These are phyloP conservation scores for Pezicula neosporulosa DNA, from an alignment of 2,329 filamentous ascomycete genomes.

Conservation along the genomic window DNA sequence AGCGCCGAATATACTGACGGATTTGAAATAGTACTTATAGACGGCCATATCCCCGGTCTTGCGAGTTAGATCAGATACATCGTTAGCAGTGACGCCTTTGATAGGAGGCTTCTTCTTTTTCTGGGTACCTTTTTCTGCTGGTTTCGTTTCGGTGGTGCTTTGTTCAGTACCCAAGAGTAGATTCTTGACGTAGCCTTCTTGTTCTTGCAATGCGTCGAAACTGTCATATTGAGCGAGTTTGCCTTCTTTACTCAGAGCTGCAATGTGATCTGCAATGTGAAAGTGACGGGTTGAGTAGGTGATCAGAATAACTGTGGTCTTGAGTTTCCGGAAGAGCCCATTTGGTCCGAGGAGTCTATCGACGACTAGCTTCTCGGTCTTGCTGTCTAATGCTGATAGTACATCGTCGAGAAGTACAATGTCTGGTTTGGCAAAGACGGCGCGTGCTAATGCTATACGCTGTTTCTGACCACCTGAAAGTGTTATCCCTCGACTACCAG, in stretches of 20 bases:
- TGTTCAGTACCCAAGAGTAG: conserved; percentile 24
- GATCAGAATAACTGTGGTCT: conserved; percentile 37
- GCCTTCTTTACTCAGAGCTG: conserved; percentile 27
- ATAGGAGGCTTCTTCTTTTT: conserved; percentile 16
- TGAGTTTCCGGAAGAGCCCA: conserved; percentile 14
- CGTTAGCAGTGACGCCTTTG: conserved; percentile 32
- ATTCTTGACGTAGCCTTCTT: conserved; percentile 13
- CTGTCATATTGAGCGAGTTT: conserved; percentile 28
- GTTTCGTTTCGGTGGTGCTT: not conserved
- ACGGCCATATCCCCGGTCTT: conserved; percentile 28
- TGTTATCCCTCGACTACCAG: conserved; percentile 11
- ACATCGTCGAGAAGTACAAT: conserved; percentile 14
- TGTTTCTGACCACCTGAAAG: conserved; percentile 7
- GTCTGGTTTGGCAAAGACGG: conserved; percentile 1
- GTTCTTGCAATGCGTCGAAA: conserved; percentile 14
- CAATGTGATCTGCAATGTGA: conserved; percentile 33
- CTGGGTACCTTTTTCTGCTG: not conserved
- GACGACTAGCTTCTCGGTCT: conserved; percentile 10
- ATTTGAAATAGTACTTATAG: conserved; percentile 15
- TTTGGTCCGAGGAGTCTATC: conserved; percentile 4
- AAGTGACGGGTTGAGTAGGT: conserved; percentile 36
- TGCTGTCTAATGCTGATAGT: conserved; percentile 14
- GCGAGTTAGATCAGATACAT: conserved; percentile 32
- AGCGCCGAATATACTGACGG: conserved; percentile 9
- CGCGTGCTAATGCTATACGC: conserved; percentile 18